Evolutionary conservation across 148 eudicot genomes (phyloP), one percentile per base, ranked within the genome.

Genomic region (Salicornia ramosissima): DNA sequence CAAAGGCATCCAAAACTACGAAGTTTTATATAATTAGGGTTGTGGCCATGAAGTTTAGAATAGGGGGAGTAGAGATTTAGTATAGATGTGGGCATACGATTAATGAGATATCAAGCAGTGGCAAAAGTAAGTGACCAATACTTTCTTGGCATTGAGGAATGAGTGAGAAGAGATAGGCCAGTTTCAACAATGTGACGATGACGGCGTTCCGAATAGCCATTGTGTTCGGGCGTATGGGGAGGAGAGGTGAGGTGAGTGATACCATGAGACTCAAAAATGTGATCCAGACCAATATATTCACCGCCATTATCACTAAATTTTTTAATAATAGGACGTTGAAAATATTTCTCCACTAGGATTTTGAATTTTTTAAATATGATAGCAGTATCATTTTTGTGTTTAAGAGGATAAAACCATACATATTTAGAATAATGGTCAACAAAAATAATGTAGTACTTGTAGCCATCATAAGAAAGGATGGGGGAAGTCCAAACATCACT

Each of bases 321-420:
- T 0, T 28, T 66, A 34, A 19, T 66, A 0, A 66, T 47, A 6
- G 46, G 4, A 3, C 25, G 21, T 0, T 21, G 6, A 10, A 67
- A 67, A 5, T 67, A 13, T 31, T 67, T 47, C 14, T 67, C 58
- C 2, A 67, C 59, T 13, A 50, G 12, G 0, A 12, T 4, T 47
- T 67, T 47, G 0, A 67, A 67, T 1, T 4, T 0, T 6, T 16
- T 28, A 19, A 67, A 67, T 3, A 31, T 30, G 21, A 0, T 0
- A 1, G 2, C 0, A 0, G 39, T 19, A 8, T 67, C 59, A 49
- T 15, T 18, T 49, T 67, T 16, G n/a, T 53, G 26, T 49, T 52
- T 68, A 1, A 53, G 24, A 34, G 71, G 71, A 18, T 30, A 68
- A n/a, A 52, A n/a, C 71, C 71, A 68, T 0, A 24, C 53, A 36